Evolutionary conservation across 768 basidiomycete genomes (phyloP), one percentile per base, ranked within the genome.

Genomic region (Boletus bicolor): DNA sequence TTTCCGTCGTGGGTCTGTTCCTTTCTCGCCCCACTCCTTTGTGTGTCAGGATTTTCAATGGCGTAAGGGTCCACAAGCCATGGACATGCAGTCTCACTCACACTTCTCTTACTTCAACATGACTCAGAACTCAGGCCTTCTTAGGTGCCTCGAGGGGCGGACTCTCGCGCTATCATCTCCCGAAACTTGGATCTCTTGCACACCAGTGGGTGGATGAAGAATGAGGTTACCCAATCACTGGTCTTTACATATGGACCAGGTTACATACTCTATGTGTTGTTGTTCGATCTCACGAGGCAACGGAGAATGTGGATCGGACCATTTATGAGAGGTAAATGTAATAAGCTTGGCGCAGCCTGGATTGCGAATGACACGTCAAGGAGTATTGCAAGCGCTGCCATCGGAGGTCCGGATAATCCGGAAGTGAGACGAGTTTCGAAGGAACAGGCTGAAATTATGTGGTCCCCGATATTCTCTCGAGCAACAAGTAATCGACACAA

Each of bases 161-260:
- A 19, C 72, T 63, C 11, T 86, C n/a, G 64, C 78, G 81, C 49
- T 89, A 76, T 67, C 80, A 81, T 61, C 67, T 88, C 44, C 89
- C 89, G 12, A 72, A 74, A 51, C 77, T 89, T 15, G 89, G 89
- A 4, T 72, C 76, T 24, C 66, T 87, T 12, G 89, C 88, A 14
- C 86, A 87, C 58, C 72, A 75, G 54, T 90, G 88, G 86, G 76
- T 91, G 11, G 72, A 74, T 10, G 87, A 85, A 56, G 87, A 89
- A 66, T 85, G 68, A 57, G 32, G 38, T 21, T 43, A 19, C 10
- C 5, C 36, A 11, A 24, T 19, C 45, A 38, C n/a, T 17, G 11
- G 21, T 12, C n/a, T 36, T 42, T 43, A 38, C n/a, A 41, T 10
- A 21, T 32, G 47, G 49, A 55, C 19, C 30, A 46, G 21, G 32